Evolutionary conservation across 495 filamentous ascomycete species (phyloP).

Genomic region (Xylaria venustula): DNA sequence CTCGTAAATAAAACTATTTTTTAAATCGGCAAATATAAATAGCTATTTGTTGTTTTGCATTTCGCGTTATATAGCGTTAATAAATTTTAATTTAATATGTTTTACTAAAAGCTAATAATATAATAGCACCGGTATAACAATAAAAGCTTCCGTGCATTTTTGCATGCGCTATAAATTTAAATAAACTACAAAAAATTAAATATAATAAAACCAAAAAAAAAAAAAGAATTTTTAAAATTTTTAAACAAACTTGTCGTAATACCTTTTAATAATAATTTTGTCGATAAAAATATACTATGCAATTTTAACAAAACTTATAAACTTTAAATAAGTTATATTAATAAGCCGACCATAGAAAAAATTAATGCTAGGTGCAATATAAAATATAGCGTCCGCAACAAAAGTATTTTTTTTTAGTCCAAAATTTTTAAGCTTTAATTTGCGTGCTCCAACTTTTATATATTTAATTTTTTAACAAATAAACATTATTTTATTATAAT

Average conservation of each 20-base stretch:
- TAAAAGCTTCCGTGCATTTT: not conserved
- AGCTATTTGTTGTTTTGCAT: not conserved
- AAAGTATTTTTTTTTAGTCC: too few relatives aligned
- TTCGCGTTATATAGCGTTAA: not conserved
- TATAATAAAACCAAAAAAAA: not conserved
- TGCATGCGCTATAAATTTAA: not conserved
- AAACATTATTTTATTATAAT: not conserved
- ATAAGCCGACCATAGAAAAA: not conserved
- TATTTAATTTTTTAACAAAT: not conserved
- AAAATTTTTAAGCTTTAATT: not conserved
- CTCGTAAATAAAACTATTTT: not conserved
- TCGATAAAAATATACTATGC: not conserved
- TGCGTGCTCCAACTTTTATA: not conserved
- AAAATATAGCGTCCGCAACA: too few relatives aligned
- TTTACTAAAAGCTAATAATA: too few relatives aligned
- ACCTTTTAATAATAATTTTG: not conserved
- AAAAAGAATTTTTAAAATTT: not conserved
- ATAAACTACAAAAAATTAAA: not conserved
- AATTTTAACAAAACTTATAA: not conserved
- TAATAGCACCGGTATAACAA: not conserved
- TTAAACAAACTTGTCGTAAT: not conserved
- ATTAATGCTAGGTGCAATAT: too few relatives aligned
- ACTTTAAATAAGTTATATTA: not conserved
- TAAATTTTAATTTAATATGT: not conserved
- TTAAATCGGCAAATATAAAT: not conserved